phyloP scores from a whole-genome alignment of 2,329 filamentous ascomycete species.

The Neocatenulostroma microsporum region DNA sequence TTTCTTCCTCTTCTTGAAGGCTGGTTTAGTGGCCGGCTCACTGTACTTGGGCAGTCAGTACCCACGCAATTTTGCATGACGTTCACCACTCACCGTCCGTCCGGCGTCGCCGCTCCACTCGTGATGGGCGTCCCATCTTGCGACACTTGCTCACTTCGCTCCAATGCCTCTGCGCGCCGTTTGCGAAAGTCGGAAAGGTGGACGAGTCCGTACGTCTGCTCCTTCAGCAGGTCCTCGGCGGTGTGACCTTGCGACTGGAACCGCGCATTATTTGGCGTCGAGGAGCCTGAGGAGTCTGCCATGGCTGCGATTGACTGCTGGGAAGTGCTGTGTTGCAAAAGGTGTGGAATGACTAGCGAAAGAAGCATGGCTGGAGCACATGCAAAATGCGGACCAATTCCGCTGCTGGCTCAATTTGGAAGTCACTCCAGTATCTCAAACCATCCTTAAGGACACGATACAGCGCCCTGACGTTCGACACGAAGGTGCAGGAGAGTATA shows the following conservation, averaged over 20 bases:
- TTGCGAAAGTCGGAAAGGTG: constrained; percentile 92
- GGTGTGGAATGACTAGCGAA: background rate
- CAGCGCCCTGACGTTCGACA: too few relatives aligned
- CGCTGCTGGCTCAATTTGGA: background rate
- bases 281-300: constrained; percentile 12
- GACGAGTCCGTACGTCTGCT: constrained; percentile 83
- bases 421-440: background rate
- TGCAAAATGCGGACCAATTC: background rate
- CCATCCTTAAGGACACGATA: too few relatives aligned
- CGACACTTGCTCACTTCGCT: constrained; percentile 64
- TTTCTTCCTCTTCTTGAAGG: constrained; percentile 52
- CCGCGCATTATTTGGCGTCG: constrained; percentile 32
- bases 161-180: constrained; percentile 85
- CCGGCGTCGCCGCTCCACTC: constrained; percentile 50
- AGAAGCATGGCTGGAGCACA: too few relatives aligned
- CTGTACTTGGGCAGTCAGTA: constrained; percentile 53
- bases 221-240: constrained; percentile 73
- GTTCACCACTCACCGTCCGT: constrained; percentile 49
- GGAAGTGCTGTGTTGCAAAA: background rate
- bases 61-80: constrained; percentile 7
- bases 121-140: constrained; percentile 47
- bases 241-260: constrained; percentile 71
- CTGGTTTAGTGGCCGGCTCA: constrained; percentile 42
- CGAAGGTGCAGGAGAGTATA: too few relatives aligned
- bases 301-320: constrained; percentile 4